Evolutionary conservation across 2,329 filamentous ascomycete species (phyloP), one percentile per base, ranked within the genome.

Genomic region (Paecilomyces niveus): DNA sequence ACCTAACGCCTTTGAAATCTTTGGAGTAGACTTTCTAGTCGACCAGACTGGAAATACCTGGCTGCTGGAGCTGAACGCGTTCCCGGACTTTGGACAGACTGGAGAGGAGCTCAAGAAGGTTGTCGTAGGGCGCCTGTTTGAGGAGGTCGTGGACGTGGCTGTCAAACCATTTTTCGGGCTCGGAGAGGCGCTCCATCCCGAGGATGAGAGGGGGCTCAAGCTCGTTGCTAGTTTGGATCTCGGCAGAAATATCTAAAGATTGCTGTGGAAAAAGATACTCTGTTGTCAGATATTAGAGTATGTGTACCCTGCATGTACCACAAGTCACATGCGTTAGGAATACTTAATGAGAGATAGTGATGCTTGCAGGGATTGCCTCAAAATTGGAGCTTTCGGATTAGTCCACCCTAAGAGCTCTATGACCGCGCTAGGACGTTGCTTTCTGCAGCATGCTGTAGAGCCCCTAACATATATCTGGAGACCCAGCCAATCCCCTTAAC

Each of bases 51-150:
- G 85, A 0, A 80, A 68, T 3, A 83, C 85, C 3, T 97, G 87
- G 85, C 72, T 99, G 68, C 78, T 99, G 58, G 94, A 99, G 78
- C 84, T 96, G 32, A 99, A 99, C 78, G 90, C 93, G 0, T 99
- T 96, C 75, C 94, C 94, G 9, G 94, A 99, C 76, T 97, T 97
- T 70, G 86, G 84, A 69, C 93, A 97, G 83, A 96, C 92, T 15
- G 94, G 94, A 0, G 81, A 82, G 7, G 87, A 89, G 58, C 74
- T 96, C 63, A 85, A 82, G 69, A 83, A 76, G 51, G 64, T 77
- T 0, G 74, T 97, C 49, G 87, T 99, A 24, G 83, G 80, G 21
- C 88, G 86, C 7, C 80, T 99, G 64, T 94, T 95, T 81, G 81
- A 85, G 66, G 89, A 85, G 10, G 87, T 90, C 22, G 80, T 96